Base-by-base conservation (phyloP, 441 rosid species). In the Metrosideros polymorpha region DNA sequence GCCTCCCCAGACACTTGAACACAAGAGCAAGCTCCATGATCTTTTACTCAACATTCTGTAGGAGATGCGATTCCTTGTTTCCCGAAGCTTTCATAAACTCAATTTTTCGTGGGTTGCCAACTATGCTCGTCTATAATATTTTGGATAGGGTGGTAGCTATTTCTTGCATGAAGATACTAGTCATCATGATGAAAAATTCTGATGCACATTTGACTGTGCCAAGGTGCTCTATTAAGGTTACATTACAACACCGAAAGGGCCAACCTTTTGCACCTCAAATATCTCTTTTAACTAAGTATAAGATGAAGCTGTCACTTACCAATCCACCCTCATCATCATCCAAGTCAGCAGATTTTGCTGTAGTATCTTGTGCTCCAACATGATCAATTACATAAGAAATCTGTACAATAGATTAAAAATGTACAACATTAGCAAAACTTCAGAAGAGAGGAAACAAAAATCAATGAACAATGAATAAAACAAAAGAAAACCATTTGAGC, bases 271-370 rank as follows among this genome's bases (percentile, higher is more conserved):
- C 39, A 22, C 47, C 79, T 39, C 17, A 39, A 71, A 6, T 25
- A 3, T 71, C 79, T 71, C 22, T 39, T 1, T 9, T 42, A 85
- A 59, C 19, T 25, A 29, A 79, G 59, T 18, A 24, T 13, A 84
- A 85, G 50, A 85, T 6, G 50, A 55, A 61, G 51, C 84, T 55
- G 61, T 85, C 85, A 90, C 97, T 92, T 86, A 95, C 99, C 95
- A 96, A 87, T 56, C 99, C 99, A 85, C 98, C 98, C 59, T 98
- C 99, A 86, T 97, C 98, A 92, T 97, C 99, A 92, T 97, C 99
- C 82, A 97, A 93, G 90, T 97, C 99, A 4, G 98, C 97, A 91
- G 98, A 92, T 88, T 95, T 97, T 53, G 96, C 93, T 19, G 88
- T 89, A 83, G 91, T 52, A 54, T 97, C 99, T 91, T 95, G 97